A percentile compares a stretch with the other conserved stretches of the same genome.
Conservation (phyloP, 2,329 filamentous ascomycete species). For the Myriosclerotinia duriaeana region DNA sequence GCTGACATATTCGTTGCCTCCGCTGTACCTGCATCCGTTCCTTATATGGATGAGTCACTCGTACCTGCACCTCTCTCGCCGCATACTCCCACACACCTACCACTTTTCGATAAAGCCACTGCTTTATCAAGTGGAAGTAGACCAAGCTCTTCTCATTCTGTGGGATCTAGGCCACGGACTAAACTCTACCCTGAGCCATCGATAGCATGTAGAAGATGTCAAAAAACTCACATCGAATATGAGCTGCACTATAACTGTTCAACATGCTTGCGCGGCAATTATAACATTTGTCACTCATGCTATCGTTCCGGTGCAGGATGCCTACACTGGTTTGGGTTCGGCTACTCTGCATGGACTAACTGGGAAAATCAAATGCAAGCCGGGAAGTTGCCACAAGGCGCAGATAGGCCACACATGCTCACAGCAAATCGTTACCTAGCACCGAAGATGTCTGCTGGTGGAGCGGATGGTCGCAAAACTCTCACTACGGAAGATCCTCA, state of each 20-base stretch:
- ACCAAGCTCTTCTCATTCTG: slow-evolving; percentile 38
- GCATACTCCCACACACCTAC: slow-evolving; percentile 25
- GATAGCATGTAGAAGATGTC: slow-evolving; percentile 71
- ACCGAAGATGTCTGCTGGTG: slow-evolving; percentile 51
- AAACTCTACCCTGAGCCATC: slow-evolving; percentile 67
- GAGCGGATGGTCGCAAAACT: slow-evolving; percentile 55
- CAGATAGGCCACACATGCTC: slow-evolving; percentile 57
- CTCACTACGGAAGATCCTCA: slow-evolving; percentile 67
- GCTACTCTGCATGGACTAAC: slow-evolving; percentile 64
- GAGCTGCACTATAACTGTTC: slow-evolving; percentile 81
- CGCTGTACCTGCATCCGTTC: slow-evolving; percentile 25
- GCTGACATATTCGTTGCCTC: slow-evolving; percentile 31
- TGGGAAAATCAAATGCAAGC: slow-evolving; percentile 57
- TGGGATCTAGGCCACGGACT: slow-evolving; percentile 36
- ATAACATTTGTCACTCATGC: slow-evolving; percentile 78
- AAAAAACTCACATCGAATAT: slow-evolving; percentile 73
- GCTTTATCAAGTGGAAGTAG: slow-evolving; percentile 38
- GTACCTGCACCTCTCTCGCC: slow-evolving; percentile 39
- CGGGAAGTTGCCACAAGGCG: slow-evolving; percentile 36
- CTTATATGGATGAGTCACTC: slow-evolving; percentile 33
- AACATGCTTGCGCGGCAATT: slow-evolving; percentile 67
- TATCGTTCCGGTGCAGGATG: slow-evolving; percentile 78
- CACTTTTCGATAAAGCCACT: slow-evolving; percentile 36
- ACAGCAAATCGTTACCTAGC: slow-evolving; percentile 56
- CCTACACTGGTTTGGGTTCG: slow-evolving; percentile 85